Percentiles rank a stretch among this genome's conserved stretches.
These are phyloP conservation scores for Schizonepeta tenuifolia DNA, from an alignment of 257 asterid species.

Conservation along the genomic window DNA sequence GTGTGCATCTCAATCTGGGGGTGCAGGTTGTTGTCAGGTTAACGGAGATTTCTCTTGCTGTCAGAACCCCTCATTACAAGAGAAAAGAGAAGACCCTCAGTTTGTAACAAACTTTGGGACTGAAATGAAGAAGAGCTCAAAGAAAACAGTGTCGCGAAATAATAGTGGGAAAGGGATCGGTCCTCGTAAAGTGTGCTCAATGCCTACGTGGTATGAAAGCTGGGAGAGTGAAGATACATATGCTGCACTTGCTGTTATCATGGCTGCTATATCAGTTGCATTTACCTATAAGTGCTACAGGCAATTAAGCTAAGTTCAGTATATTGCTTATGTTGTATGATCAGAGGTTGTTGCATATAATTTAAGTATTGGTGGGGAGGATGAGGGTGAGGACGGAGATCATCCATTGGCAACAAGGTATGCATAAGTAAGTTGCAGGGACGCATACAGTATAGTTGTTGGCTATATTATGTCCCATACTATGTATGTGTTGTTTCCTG, in stretches of 20 bases:
- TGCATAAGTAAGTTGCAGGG: neutral
- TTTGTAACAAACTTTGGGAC: conserved; percentile 25
- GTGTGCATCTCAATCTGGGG: conserved; percentile 55
- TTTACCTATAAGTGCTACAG: conserved; percentile 76
- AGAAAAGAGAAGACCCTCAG: conserved; percentile 32
- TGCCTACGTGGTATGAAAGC: conserved; percentile 88
- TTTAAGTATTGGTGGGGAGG: neutral
- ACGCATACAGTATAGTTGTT: neutral
- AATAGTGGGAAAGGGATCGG: conserved; percentile 51
- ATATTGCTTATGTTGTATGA: conserved; percentile 22
- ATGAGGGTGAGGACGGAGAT: neutral
- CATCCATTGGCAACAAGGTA: neutral
- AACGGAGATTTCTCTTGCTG: conserved; percentile 67
- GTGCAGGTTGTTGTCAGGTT: conserved; percentile 62
- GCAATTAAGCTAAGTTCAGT: conserved; percentile 47
- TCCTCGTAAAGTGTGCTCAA: conserved; percentile 63
- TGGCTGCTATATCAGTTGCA: conserved; percentile 76
- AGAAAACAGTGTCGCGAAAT: conserved; percentile 45
- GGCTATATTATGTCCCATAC: conserved; percentile 1
- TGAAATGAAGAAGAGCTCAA: conserved; percentile 53
- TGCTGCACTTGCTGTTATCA: conserved; percentile 81
- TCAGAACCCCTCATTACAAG: conserved; percentile 53
- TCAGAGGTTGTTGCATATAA: conserved; percentile 22
- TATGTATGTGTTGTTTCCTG: conserved; percentile 19
- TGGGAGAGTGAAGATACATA: conserved; percentile 98